Evolutionary conservation across 768 basidiomycete genomes (phyloP), one percentile per base, ranked within the genome.

Genomic region (Boletus barrowsii): DNA sequence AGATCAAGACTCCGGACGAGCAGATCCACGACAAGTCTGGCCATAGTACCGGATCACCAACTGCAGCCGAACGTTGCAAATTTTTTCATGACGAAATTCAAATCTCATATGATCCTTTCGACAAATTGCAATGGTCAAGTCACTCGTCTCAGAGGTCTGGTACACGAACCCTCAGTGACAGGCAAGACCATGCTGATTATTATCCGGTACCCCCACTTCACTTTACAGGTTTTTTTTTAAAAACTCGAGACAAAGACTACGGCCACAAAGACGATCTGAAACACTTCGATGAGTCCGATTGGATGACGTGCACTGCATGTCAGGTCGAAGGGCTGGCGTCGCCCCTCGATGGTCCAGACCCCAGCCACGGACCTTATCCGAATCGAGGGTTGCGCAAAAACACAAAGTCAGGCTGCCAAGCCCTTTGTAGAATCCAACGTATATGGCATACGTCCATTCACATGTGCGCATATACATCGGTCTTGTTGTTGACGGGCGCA

Each of bases 301-400:
- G 15, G 37, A 39, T 14, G 37, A 18, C 37, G 17, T 15, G 15
- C 47, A 41, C 41, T 42, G 33, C n/a, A 33, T 13, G 47, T 37
- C 15, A 14, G 5, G 22, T 24, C 10, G 18, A 18, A 4, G 13
- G 39, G 22, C 18, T 10, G 0, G 20, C 18, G 29, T 29, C 2
- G 29, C 29, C 29, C 47, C 32, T 43, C 46, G 45, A 45, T n/a
- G 46, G 48, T 51, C 62, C 35, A 64, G 61, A 49, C 51, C n/a
- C 4, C 10, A 14, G 1, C 17, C 5, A 15, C 49, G 62, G 59
- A 62, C 49, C 62, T 49, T 42, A 42, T 42, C 47, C 55, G 44
- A 6, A 41, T 62, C 50, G 50, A 49, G 59, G 53, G 53, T 42
- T 51, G 40, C 54, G 49, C 50, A 42, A 33, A 33, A 10, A 26